Percentiles rank a stretch among this genome's conserved stretches.
phyloP scores from a whole-genome alignment of 31 red algal species.

The Asparagopsis taxiformis region DNA sequence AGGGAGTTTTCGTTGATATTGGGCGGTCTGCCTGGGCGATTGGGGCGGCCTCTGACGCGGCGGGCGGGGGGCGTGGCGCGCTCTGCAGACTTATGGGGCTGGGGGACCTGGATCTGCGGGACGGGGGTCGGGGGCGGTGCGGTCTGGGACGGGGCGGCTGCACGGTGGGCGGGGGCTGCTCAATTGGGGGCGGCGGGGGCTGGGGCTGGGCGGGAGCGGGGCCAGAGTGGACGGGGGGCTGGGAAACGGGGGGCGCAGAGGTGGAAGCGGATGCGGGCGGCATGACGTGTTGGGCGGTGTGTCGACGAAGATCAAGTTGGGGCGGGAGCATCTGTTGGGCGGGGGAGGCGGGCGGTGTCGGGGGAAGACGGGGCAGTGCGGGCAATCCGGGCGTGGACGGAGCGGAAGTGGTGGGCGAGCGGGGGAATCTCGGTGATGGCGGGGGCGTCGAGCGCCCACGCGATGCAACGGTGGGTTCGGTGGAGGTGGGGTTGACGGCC shows the following conservation, averaged over 20 bases:
- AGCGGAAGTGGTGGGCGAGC: too few relatives aligned
- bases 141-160: too few relatives aligned
- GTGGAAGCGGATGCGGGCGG: neutral
- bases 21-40: constrained; percentile 32
- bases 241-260: neutral
- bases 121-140: too few relatives aligned
- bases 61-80: too few relatives aligned
- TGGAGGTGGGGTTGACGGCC: too few relatives aligned
- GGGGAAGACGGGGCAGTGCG: neutral
- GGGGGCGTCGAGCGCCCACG: too few relatives aligned
- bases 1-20: constrained; percentile 71
- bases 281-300: neutral
- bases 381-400: neutral
- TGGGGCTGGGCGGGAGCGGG: neutral
- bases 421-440: too few relatives aligned
- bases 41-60: too few relatives aligned
- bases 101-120: too few relatives aligned
- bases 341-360: neutral
- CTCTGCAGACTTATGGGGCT: too few relatives aligned
- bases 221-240: neutral
- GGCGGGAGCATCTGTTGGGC: too few relatives aligned
- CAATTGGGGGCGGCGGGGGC: neutral
- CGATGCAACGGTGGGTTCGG: too few relatives aligned
- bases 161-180: neutral
- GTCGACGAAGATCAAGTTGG: neutral